These are phyloP conservation scores for Haplosporangium gracile DNA, from an alignment of 192 early-diverging fungal genomes.

Conservation along the genomic window DNA sequence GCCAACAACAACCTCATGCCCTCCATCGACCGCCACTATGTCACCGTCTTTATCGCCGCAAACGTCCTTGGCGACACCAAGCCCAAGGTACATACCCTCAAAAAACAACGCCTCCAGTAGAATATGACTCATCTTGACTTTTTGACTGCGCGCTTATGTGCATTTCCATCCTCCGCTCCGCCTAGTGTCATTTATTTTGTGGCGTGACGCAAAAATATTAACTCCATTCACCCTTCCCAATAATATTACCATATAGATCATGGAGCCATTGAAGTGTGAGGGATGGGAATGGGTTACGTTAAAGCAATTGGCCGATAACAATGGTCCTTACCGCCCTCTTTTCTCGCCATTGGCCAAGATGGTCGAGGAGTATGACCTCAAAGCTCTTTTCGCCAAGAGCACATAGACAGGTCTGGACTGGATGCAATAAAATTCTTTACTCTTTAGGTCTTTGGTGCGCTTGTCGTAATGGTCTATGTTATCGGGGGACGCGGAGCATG, in stretches of 20 bases:
- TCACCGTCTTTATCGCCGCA: conserved; percentile 66
- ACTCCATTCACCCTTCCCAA: neutral
- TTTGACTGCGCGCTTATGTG: too few species aligned
- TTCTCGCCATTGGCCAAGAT: conserved; percentile 46
- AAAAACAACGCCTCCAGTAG: neutral
- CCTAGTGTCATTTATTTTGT: neutral
- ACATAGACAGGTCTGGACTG: neutral
- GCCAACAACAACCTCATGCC: conserved; percentile 68
- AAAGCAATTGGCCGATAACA: conserved; percentile 29
- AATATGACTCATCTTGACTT: neutral
- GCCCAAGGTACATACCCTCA: conserved; percentile 19
- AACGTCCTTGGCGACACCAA: conserved; percentile 20
- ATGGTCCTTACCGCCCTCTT: conserved; percentile 44
- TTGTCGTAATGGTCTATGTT: conserved; percentile 49
- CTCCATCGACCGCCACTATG: conserved; percentile 65
- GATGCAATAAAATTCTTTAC: neutral
- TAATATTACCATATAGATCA: conserved; percentile 4
- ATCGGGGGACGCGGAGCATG: neutral
- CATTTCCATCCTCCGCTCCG: neutral
- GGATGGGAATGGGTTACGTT: conserved; percentile 43
- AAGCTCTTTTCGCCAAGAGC: conserved; percentile 18
- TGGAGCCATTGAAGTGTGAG: conserved; percentile 51
- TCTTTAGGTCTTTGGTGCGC: conserved; percentile 23
- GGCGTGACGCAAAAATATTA: neutral
- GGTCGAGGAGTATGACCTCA: conserved; percentile 32